Base-by-base conservation (phyloP, 2,329 filamentous ascomycete genomes). In the Phialophora chinensis region DNA sequence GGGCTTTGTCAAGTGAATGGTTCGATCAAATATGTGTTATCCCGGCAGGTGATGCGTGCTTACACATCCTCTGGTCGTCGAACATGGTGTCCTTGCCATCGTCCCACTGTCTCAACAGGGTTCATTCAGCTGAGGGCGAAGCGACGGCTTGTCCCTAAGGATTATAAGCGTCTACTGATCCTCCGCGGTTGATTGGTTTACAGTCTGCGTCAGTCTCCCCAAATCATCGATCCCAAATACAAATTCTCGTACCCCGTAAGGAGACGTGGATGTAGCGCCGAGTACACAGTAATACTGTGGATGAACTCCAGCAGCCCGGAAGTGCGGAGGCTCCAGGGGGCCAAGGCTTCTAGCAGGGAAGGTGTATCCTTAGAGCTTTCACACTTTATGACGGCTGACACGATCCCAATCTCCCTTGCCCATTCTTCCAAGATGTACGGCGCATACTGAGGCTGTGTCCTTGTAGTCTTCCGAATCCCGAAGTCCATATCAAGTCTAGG, bases 1-100 rank as follows among this genome's bases (percentile, higher is more conserved):
- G 47, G 49, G 20, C 49, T 27, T 29, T 14, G 49, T 52, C 49
- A 52, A 27, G 25, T 52, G 20, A 14, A 52, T 52, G 25, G 20
- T 8, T 14, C 23, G 49, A 52, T 29, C 49, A 23, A 29, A 5
- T 27, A 8, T 25, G 10, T 52, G 49, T 10, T 5, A 5, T 27
- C 49, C 29, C 33, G n/a, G 23, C 47, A 61, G 59, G 31, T 53
- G 59, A 61, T 53, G 59, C 59, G 52, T 53, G 59, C 49, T 61
- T 61, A 61, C 44, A 20, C 47, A 61, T 61, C 47, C 27, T 60
- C 44, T 11, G 17, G 17, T 29, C 12, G 14, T 6, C 31, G 25
- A 60, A 17, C 10, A 3, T 4, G 47, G 17, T 60, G 57, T n/a
- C 27, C 42, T 53, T 35, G 53, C 53, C 53, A 55, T 33, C 53